Conservation (phyloP, 768 basidiomycete species). For the Termitomyces titanicus region DNA sequence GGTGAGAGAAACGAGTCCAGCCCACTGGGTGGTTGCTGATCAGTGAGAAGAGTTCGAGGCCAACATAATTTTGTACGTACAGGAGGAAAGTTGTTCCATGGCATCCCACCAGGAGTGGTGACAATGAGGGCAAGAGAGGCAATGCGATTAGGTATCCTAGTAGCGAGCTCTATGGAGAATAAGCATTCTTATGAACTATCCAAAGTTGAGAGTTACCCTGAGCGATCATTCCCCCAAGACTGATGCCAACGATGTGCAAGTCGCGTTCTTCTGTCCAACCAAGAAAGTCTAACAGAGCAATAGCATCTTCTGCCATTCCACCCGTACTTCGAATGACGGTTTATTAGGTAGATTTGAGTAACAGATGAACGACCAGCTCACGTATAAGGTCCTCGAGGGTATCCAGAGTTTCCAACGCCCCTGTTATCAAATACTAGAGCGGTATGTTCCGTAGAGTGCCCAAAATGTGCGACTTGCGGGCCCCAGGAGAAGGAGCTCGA, state of each 20-base stretch:
- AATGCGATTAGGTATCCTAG: conserved; percentile 62
- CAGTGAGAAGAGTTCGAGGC: not conserved
- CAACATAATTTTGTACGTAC: conserved; percentile 31
- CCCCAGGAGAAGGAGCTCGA: conserved; percentile 61
- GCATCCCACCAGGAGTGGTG: conserved; percentile 61
- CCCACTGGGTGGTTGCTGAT: conserved; percentile 29
- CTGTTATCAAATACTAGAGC: conserved; percentile 81
- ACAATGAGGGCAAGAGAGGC: conserved; percentile 63
- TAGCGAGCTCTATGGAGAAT: conserved; percentile 54
- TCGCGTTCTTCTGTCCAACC: conserved; percentile 64
- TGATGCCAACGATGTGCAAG: conserved; percentile 70
- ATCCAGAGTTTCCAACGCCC: conserved; percentile 73
- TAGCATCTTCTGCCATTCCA: conserved; percentile 73
- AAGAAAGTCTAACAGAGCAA: conserved; percentile 64
- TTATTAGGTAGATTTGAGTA: not conserved
- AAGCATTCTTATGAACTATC: not conserved
- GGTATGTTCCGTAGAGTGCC: conserved; percentile 47
- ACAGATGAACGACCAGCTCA: conserved; percentile 30
- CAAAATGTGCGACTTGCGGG: conserved; percentile 63
- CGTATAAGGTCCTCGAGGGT: conserved; percentile 77
- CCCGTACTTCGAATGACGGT: conserved; percentile 45
- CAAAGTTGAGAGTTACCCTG: not conserved
- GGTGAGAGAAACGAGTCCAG: conserved; percentile 31
- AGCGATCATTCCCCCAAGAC: conserved; percentile 69
- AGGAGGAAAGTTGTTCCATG: conserved; percentile 60